A percentile compares a stretch with the other conserved stretches of the same genome.
These are phyloP conservation scores for Dianthus caryophyllus DNA, from an alignment of 148 eudicot species.

Conservation along the genomic window DNA sequence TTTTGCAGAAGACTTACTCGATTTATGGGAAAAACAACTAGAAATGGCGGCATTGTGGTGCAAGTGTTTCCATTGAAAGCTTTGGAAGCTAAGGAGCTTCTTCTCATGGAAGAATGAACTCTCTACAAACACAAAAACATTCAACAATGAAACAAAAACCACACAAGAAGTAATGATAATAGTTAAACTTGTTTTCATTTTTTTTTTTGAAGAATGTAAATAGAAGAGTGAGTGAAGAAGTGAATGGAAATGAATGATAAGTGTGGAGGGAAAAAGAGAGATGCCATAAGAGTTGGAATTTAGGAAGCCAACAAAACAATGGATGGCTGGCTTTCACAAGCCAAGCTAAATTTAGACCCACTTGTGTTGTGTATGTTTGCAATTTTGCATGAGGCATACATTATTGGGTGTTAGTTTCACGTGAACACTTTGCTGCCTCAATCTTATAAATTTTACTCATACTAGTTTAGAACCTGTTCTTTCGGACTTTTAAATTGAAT, in stretches of 20 bases:
- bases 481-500: too few relatives aligned
- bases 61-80: slow-evolving; percentile 11
- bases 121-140: neutral
- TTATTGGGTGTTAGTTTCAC: slow-evolving; percentile 27
- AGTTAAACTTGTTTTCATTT: neutral
- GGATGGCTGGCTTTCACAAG: slow-evolving; percentile 24
- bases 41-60: slow-evolving; percentile 4
- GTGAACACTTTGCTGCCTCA: slow-evolving; percentile 16
- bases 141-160: neutral
- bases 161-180: neutral
- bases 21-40: slow-evolving; percentile 20
- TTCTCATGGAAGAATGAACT: neutral
- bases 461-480: too few relatives aligned
- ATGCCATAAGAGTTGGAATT: slow-evolving; percentile 25
- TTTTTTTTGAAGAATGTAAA: neutral
- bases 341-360: too few relatives aligned
- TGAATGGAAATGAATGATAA: neutral
- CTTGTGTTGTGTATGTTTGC: slow-evolving; percentile 13
- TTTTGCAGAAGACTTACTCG: slow-evolving; percentile 31
- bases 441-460: neutral
- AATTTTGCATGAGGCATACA: slow-evolving; percentile 35
- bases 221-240: neutral
- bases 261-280: slow-evolving; percentile 6
- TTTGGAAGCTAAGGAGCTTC: slow-evolving; percentile 20
- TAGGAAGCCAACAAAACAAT: slow-evolving; percentile 33